These are phyloP conservation scores for Alternaria burnsii DNA, from an alignment of 2,329 filamentous ascomycete genomes.

Conservation along the genomic window DNA sequence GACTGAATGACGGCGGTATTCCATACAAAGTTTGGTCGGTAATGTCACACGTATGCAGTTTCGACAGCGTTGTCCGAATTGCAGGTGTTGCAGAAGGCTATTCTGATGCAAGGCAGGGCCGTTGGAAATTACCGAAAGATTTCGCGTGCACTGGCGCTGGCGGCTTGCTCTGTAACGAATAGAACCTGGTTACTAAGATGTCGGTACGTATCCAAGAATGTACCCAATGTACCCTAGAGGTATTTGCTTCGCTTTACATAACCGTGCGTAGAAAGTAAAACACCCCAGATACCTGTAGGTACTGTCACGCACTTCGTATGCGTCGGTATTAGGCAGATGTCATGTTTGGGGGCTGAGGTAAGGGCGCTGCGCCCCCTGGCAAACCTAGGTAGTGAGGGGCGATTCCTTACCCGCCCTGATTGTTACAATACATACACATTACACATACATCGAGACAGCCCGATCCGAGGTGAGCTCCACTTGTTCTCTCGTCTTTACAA, in stretches of 20 bases:
- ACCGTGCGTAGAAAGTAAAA: background rate
- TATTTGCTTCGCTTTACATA: background rate
- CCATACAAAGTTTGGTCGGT: background rate
- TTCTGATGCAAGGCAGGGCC: background rate
- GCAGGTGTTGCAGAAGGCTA: background rate
- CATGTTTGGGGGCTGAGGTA: slow-evolving; percentile 14
- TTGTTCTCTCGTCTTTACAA: slow-evolving; percentile 11
- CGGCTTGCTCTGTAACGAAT: slow-evolving; percentile 2
- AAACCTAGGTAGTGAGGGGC: background rate
- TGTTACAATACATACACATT: slow-evolving; percentile 21
- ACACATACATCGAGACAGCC: slow-evolving; percentile 16
- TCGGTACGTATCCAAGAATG: background rate
- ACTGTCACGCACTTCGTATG: background rate
- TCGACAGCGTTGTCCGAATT: background rate
- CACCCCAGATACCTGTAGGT: background rate
- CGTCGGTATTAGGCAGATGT: background rate
- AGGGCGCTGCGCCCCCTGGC: slow-evolving; percentile 5
- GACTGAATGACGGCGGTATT: background rate
- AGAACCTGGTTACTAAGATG: slow-evolving; percentile 10
- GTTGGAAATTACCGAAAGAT: slow-evolving; percentile 3
- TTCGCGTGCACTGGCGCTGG: slow-evolving; percentile 3
- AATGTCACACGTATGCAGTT: background rate
- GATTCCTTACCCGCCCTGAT: slow-evolving; percentile 16
- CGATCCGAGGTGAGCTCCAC: slow-evolving; percentile 24
- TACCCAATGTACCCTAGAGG: background rate